These are phyloP conservation scores for Sambucus nigra DNA, from an alignment of 129 eudicot genomes.

Conservation along the genomic window DNA sequence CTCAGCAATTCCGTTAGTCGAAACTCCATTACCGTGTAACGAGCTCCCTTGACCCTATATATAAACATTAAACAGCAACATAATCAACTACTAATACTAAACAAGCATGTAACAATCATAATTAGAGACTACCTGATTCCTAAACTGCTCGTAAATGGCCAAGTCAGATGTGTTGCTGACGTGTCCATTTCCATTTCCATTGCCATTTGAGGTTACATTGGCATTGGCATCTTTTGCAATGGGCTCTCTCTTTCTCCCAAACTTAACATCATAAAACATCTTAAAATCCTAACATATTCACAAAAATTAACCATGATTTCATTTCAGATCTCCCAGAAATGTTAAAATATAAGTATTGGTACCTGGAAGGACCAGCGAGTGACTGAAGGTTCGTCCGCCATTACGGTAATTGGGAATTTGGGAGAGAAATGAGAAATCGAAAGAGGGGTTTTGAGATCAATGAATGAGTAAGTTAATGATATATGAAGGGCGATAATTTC, in stretches of 20 bases:
- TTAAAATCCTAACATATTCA: constrained; percentile 81
- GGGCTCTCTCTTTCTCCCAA: constrained; percentile 87
- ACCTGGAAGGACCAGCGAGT: constrained; percentile 88
- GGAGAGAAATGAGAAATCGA: constrained; percentile 4
- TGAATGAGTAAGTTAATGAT: no score
- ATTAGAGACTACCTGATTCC: constrained; percentile 43
- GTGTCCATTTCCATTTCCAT: constrained; percentile 28
- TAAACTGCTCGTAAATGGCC: constrained; percentile 72
- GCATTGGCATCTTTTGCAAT: constrained; percentile 28
- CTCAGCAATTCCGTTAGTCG: constrained; percentile 24
- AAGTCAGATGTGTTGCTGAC: constrained; percentile 46
- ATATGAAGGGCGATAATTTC: no score
- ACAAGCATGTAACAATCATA: not conserved
- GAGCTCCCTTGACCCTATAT: constrained; percentile 43
- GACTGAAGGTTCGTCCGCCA: constrained; percentile 63
- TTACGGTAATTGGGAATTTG: constrained; percentile 5
- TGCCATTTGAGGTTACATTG: constrained; percentile 28
- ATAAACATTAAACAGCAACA: constrained; percentile 9
- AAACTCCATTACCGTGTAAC: constrained; percentile 31
- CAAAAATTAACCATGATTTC: constrained; percentile 12
- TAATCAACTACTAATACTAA: constrained; percentile 3
- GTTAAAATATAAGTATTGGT: not conserved
- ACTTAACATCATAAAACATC: constrained; percentile 95
- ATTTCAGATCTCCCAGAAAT: no score
- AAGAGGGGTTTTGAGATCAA: not conserved